Base-by-base conservation (phyloP, 257 asterid genomes). In the Osmanthus fragrans region DNA sequence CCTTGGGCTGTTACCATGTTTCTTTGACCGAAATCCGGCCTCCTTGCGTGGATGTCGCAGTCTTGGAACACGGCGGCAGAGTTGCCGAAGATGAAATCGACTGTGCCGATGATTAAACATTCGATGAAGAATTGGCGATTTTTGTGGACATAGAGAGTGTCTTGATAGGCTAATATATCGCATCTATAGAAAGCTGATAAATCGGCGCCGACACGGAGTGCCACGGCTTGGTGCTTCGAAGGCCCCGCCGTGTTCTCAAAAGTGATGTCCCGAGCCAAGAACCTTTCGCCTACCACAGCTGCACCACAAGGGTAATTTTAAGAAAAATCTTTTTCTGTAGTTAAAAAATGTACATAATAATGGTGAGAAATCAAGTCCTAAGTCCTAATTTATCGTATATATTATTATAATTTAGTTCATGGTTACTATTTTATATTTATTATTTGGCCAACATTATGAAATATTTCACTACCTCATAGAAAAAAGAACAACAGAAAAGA, bases 1-100 rank as follows among this genome's bases (percentile, higher is more conserved):
- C 96, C 96, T 3, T 90, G 96, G 74, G 96, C 96, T 0, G 96
- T 88, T 39, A 90, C 72, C 96, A 90, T 90, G 88, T 88, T 88
- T 40, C 51, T 69, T 36, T 90, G 95, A 6, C 87, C 87, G 4
- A 90, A 80, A 30, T 73, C 56, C 0, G 95, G 95, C 6, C 89
- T 89, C 0, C 93, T 89, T 2, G 93, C 91, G 39, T 85, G 90
- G 83, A 90, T 90, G 78, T 85, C 89, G n/a, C 92, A 87, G 76
- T 88, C 80, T 23, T 86, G 95, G 15, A 90, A 56, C 2, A 88
- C 87, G 1, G 82, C 85, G 15, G 92, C 95, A 1, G 80, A 84
- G 42, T 90, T 88, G 4, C 95, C 95, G 15, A 90, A 90, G 49
- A 90, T 90, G 77, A 90, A 90, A 63, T 90, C 92, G 3, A 90